Base-by-base conservation (phyloP, 164 flowering plant genomes). In the Platanus orientalis region DNA sequence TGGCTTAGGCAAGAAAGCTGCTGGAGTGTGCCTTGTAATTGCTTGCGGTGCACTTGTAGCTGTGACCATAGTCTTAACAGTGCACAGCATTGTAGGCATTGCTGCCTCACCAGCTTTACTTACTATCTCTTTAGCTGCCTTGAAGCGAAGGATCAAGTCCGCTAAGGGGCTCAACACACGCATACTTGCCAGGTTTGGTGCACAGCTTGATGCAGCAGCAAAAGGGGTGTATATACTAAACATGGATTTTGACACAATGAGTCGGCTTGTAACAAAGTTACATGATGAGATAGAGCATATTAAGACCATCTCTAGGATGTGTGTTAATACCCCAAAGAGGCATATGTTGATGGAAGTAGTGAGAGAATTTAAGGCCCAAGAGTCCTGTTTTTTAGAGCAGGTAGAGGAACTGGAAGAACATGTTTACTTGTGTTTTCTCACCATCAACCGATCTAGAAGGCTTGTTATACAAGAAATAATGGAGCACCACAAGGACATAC, bases 371-470 rank as follows among this genome's bases (percentile, higher is more conserved):
- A 49, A 69, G 25, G 64, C 27, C 1, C 77, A 78, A 17, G 83
- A 88, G 23, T 21, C 63, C 13, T 40, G 80, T 44, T 84, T 90
- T 55, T 19, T 81, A 68, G 90, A 93, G 58, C 84, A 88, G 69
- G 36, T 90, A 10, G 78, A 80, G 20, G 98, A 88, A 80, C 79
- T 90, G 57, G 90, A 90, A 56, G 80, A 83, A 39, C 90, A 85
- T 65, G 65, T 83, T 4, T 84, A 79, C 74, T 64, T 93, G 67
- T 86, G 96, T 73, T 79, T 85, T 30, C 80, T 84, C 39, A 88
- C 83, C 50, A 87, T 92, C 16, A 86, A 89, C 62, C 78, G 88
- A 61, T 84, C 90, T 1, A 80, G 94, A 67, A 78, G 81, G 67
- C 75, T 82, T 10, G 81, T 89, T 25, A 30, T 83, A 1, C 52